Conservation (phyloP, 1,284 basidiomycete genomes). For the Sporisorium graminicola region DNA sequence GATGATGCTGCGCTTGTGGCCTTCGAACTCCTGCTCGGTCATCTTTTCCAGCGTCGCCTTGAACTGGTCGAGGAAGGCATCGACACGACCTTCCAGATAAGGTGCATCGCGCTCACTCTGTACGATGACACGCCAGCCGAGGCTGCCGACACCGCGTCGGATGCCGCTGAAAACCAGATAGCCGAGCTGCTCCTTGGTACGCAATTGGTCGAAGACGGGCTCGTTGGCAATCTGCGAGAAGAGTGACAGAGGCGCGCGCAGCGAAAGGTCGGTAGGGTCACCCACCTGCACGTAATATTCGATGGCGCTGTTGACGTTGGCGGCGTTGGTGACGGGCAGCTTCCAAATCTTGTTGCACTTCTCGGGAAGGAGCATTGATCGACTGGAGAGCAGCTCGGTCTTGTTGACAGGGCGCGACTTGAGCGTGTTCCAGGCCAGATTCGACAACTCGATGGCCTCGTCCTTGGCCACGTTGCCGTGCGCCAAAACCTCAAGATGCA, state of each 20-base stretch:
- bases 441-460: slow-evolving; percentile 82
- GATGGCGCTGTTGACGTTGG: slow-evolving; percentile 83
- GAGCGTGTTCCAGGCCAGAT: slow-evolving; percentile 80
- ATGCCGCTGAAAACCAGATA: slow-evolving; percentile 73
- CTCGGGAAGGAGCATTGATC: slow-evolving; percentile 71
- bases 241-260: slow-evolving; percentile 61
- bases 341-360: slow-evolving; percentile 80
- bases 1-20: slow-evolving; percentile 61
- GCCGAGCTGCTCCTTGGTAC: slow-evolving; percentile 97
- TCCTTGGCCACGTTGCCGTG: slow-evolving; percentile 87
- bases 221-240: slow-evolving; percentile 73
- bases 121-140: slow-evolving; percentile 86
- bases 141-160: slow-evolving; percentile 72
- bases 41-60: slow-evolving; percentile 70
- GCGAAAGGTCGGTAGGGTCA: slow-evolving; percentile 54
- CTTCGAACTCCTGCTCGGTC: slow-evolving; percentile 60
- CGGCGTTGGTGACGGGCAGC: slow-evolving; percentile 81
- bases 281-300: slow-evolving; percentile 70
- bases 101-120: slow-evolving; percentile 87
- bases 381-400: slow-evolving; percentile 42
- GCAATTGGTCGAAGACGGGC: slow-evolving; percentile 90
- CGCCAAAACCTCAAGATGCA: slow-evolving; percentile 82
- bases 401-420: slow-evolving; percentile 72
- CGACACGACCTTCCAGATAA: slow-evolving; percentile 90
- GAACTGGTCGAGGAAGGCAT: slow-evolving; percentile 84